These are phyloP conservation scores for Leishmania martiniquensis DNA, from an alignment of 208 protist species.

Conservation along the genomic window DNA sequence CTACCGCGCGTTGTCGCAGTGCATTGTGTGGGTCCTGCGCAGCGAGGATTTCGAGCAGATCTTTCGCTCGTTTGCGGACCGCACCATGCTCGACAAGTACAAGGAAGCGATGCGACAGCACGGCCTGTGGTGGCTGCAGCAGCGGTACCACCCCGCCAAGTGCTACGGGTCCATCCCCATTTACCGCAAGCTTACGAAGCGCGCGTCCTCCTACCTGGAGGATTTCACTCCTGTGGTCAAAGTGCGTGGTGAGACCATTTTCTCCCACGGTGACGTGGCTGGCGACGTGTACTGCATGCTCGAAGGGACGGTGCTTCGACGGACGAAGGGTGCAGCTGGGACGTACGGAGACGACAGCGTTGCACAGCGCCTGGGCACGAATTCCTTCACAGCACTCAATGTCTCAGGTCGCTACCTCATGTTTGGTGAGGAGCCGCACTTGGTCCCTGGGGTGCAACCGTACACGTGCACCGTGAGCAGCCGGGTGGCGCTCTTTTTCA, in stretches of 20 bases:
- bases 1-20: constrained; percentile 77
- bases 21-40: constrained; percentile 74
- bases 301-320: constrained; percentile 73
- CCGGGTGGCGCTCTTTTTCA: constrained; percentile 72
- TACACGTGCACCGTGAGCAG: constrained; percentile 81
- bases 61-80: constrained; percentile 61
- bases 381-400: constrained; percentile 56
- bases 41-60: constrained; percentile 67
- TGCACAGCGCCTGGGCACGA: constrained; percentile 57
- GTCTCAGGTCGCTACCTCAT: constrained; percentile 73
- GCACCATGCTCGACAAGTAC: constrained; percentile 59
- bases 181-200: constrained; percentile 60
- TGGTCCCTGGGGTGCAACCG: constrained; percentile 68
- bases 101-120: constrained; percentile 49
- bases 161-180: constrained; percentile 72
- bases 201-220: constrained; percentile 46
- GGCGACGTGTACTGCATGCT: constrained; percentile 85
- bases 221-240: constrained; percentile 76
- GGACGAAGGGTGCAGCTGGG: constrained; percentile 37
- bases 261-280: constrained; percentile 68
- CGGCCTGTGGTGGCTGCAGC: constrained; percentile 44
- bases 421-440: constrained; percentile 85
- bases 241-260: constrained; percentile 70
- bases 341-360: constrained; percentile 47
- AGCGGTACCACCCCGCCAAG: constrained; percentile 44